Percentiles rank a stretch among this genome's conserved stretches.
These are phyloP conservation scores for Neofusicoccum kwambonambiense DNA, from an alignment of 2,329 filamentous ascomycete species.

Conservation along the genomic window DNA sequence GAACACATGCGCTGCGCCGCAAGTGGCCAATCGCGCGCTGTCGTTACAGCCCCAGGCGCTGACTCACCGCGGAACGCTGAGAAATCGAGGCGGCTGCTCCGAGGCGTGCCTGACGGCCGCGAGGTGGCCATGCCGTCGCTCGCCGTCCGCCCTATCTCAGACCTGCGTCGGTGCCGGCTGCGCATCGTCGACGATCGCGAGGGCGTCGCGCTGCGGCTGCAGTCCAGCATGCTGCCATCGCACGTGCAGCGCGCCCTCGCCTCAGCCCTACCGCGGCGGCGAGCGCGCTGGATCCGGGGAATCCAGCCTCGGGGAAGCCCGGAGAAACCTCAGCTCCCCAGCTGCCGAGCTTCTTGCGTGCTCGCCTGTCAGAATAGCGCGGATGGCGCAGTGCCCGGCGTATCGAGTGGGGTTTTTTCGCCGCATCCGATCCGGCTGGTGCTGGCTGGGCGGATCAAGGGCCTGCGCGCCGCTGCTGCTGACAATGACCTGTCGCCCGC, in stretches of 20 bases:
- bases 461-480: background rate
- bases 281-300: background rate
- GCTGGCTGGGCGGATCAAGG: background rate
- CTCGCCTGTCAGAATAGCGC: constrained; percentile 12
- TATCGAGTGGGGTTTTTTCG: background rate
- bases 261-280: constrained; percentile 6
- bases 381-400: constrained; percentile 2
- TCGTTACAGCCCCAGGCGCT: background rate
- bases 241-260: constrained; percentile 1
- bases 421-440: background rate
- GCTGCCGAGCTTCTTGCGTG: constrained; percentile 8
- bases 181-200: constrained; percentile 3
- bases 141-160: background rate
- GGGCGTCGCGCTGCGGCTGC: background rate
- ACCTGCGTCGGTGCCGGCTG: background rate
- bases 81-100: constrained; percentile 12
- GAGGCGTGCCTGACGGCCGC: background rate
- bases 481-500: background rate
- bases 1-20: background rate
- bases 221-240: background rate
- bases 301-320: background rate
- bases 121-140: background rate
- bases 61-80: background rate
- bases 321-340: background rate
- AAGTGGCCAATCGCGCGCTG: background rate